Evolutionary conservation across 1,284 basidiomycete species (phyloP), one percentile per base, ranked within the genome.

Genomic region (Rhodotorula sp.): DNA sequence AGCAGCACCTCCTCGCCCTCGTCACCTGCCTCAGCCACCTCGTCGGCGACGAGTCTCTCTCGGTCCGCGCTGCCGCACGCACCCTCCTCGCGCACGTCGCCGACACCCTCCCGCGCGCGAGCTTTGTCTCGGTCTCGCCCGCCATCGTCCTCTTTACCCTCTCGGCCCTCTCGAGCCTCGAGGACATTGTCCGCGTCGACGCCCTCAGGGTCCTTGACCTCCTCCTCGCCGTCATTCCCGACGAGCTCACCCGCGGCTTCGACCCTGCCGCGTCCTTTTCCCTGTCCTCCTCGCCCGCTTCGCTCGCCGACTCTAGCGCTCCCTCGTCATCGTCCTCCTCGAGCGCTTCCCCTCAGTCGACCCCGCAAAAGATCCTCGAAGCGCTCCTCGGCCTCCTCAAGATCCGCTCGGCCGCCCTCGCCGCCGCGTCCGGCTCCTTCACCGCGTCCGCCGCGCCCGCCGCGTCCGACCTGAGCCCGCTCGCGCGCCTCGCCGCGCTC

Each of bases 121-220:
- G 70, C 67, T 70, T 62, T 72, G 78, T 60, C 25, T 54, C 61
- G 42, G 66, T 73, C 34, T 52, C 55, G 9, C 59, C 66, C 19
- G 60, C 70, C 0, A 84, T 97, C 3, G 84, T 96, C 23, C 86
- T 97, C 19, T 97, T 93, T 81, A 88, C 89, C 0, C 89, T 92
- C 3, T 96, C 95, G 7, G 93, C 93, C 0, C 90, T 97, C 80
- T 94, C 92, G 0, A 91, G 97, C 78, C 97, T 99, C 68, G 96
- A 94, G 80, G 93, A 93, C 14, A 92, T 95, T 78, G 91, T 98
- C 69, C 87, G 93, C 14, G 86, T 97, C 57, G 96, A 98, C 79
- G 93, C 93, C 1, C 86, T 96, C 73, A 88, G 88, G 42, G 87
- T 95, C 73, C 82, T 99, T 61, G 87, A 92, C 78, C 81, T 97